phyloP scores from a whole-genome alignment of 495 filamentous ascomycete species.

The Daldinia caldariorum region DNA sequence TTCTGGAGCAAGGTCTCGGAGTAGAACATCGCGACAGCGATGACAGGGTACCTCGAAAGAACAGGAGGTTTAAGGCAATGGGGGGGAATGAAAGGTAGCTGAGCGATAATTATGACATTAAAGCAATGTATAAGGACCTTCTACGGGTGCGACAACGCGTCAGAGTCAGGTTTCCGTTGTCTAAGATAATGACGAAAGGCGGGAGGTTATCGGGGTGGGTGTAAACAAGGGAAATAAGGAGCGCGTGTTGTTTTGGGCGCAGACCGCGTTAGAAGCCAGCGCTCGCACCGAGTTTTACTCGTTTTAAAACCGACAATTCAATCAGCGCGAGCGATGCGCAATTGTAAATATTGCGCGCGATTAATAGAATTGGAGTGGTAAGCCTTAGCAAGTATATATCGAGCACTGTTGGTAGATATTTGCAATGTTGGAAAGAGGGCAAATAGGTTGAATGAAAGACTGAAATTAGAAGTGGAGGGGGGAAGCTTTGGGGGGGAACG shows the following conservation, averaged over 20 bases:
- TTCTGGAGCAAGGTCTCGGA: conserved; percentile 95
- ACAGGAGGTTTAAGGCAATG: conserved; percentile 26
- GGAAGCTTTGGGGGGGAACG: conserved; percentile 23
- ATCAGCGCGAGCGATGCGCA: conserved; percentile 35
- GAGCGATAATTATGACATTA: conserved; percentile 44
- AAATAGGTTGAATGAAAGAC: conserved; percentile 42
- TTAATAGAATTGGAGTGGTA: conserved; percentile 8
- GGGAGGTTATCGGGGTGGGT: conserved; percentile 34
- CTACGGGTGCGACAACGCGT: conserved; percentile 41
- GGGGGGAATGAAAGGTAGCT: conserved; percentile 18
- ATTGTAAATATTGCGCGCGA: conserved; percentile 15
- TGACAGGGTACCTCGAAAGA: conserved; percentile 51
- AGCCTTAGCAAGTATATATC: conserved; percentile 37
- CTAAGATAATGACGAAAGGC: conserved; percentile 33
- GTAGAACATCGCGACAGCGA: conserved; percentile 85
- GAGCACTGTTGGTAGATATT: conserved; percentile 24
- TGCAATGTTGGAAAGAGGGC: conserved; percentile 36
- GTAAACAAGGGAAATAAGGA: conserved; percentile 51
- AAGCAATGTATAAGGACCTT: conserved; percentile 39
- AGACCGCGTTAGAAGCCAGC: conserved; percentile 40
- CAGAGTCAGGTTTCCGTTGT: conserved; percentile 15
- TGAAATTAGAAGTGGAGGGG: conserved; percentile 42
- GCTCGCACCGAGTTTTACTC: conserved; percentile 20
- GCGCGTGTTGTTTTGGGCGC: conserved; percentile 54
- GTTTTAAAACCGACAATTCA: conserved; percentile 24